Evolutionary conservation across 352 stramenopile species (phyloP).

Genomic region (Paralagenidium karlingii): DNA sequence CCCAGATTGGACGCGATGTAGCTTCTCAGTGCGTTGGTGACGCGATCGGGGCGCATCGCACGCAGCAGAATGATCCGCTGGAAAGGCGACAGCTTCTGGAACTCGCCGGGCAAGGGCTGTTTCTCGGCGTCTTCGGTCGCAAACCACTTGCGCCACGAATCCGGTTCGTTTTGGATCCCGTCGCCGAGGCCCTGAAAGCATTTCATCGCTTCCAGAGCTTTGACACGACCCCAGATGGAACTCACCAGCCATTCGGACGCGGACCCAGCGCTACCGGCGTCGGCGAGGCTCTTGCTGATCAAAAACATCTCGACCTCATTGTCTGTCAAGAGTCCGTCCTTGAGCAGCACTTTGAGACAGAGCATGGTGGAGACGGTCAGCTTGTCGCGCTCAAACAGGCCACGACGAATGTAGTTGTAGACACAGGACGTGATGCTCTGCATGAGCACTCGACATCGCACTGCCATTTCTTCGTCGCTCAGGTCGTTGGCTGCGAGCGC

Average conservation of each 20-base stretch:
- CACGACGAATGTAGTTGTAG: constrained; percentile 93
- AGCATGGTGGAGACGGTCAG: constrained; percentile 92
- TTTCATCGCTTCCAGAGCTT: constrained; percentile 87
- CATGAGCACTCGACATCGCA: constrained; percentile 77
- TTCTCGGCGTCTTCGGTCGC: constrained; percentile 90
- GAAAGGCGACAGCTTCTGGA: constrained; percentile 68
- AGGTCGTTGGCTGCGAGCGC: constrained; percentile 34
- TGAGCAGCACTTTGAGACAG: constrained; percentile 89
- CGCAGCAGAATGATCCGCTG: constrained; percentile 84
- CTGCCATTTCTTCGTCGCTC: constrained; percentile 83
- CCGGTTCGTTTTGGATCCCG: constrained; percentile 92
- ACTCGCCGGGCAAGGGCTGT: constrained; percentile 90
- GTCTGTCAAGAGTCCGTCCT: constrained; percentile 68
- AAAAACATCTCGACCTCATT: constrained; percentile 89
- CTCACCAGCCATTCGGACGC: constrained; percentile 88
- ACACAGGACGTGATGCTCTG: constrained; percentile 90
- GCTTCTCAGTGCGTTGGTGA: constrained; percentile 86
- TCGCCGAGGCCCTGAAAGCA: constrained; percentile 89
- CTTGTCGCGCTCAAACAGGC: constrained; percentile 93
- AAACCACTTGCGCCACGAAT: constrained; percentile 96
- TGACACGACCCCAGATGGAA: constrained; percentile 87
- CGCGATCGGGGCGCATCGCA: constrained; percentile 87
- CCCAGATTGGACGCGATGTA: constrained; percentile 86
- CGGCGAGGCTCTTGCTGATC: constrained; percentile 68
- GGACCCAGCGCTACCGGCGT: constrained; percentile 88